Base-by-base conservation (phyloP, 768 basidiomycete species). In the Trametes cinnabarina region DNA sequence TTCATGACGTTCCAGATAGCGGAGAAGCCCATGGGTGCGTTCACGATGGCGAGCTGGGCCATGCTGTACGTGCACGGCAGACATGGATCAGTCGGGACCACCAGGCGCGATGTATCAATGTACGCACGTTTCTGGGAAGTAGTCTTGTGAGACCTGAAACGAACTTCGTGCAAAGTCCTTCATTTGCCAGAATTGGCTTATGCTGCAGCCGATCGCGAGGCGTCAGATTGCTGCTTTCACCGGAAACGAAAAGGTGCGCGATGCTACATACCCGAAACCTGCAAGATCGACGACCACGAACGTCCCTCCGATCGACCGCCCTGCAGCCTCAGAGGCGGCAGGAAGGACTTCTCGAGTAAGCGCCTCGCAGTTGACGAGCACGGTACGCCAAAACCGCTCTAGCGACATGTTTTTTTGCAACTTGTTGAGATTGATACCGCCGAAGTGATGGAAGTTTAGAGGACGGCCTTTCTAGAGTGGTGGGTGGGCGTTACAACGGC, bases 131-230 rank as follows among this genome's bases (percentile, higher is more conserved):
- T 91, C 88, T 1, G 88, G 88, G 61, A 79, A 90, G 70, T 87
- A 90, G 63, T 88, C 86, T 69, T 90, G 88, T 2, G 87, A 89
- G 54, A 90, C 76, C 63, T 89, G 87, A 68, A 90, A 87, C 7
- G 84, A 82, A 48, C 70, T 73, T 47, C 82, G 76, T 22, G 79
- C 79, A n/a, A 90, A 74, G 42, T 77, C 73, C 67, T 85, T 88
- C 75, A 88, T 83, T 64, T 88, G 82, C 88, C 88, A 91, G 65
- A 90, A 91, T 63, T 88, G 83, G 37, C 76, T 71, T 44, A 89
- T 68, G 14, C 87, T 89, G 42, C 14, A 30, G 32, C 4, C 19
- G 10, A 26, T 15, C 15, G 32, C 12, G 14, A 12, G 10, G 30
- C 30, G 6, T 34, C 22, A 14, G 14, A 5, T 9, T 22, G 15